phyloP scores from a whole-genome alignment of 805 yeast species.

The Yamadazyma sp. region DNA sequence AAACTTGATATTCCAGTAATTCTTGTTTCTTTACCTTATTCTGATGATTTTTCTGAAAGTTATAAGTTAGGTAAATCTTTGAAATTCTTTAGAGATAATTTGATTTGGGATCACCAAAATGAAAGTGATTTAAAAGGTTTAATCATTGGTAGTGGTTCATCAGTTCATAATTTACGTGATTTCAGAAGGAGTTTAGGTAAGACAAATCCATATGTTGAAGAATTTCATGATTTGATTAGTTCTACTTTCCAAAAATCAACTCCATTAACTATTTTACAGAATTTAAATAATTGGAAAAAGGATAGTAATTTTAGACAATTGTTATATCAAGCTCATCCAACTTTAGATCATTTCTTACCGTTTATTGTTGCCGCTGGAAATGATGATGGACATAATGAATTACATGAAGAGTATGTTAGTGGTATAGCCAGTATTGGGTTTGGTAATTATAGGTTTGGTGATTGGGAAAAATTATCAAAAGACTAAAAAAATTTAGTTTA shows the following conservation, averaged over 20 bases:
- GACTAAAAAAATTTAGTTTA: no score
- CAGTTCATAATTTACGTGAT: constrained; percentile 73
- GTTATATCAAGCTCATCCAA: constrained; percentile 62
- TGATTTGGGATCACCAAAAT: constrained; percentile 27
- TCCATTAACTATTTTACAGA: constrained; percentile 11
- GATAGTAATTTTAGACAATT: constrained; percentile 24
- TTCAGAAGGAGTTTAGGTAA: constrained; percentile 26
- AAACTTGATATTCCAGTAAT: constrained; percentile 46
- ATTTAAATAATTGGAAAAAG: constrained; percentile 13
- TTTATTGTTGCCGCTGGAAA: constrained; percentile 60
- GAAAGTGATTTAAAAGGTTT: constrained; percentile 30
- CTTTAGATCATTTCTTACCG: constrained; percentile 73
- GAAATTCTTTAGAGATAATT: constrained; percentile 45
- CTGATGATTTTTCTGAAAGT: constrained; percentile 39
- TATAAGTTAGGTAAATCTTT: constrained; percentile 57
- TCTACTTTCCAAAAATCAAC: constrained; percentile 20
- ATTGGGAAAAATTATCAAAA: no score
- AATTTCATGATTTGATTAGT: constrained; percentile 49
- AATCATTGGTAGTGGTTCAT: constrained; percentile 70
- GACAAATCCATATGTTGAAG: constrained; percentile 44
- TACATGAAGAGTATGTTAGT: constrained; percentile 45
- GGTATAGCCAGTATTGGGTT: constrained; percentile 56
- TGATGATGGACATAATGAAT: constrained; percentile 38
- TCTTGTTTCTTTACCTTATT: constrained; percentile 47
- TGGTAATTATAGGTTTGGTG: constrained; percentile 56